Evolutionary conservation across 2,329 filamentous ascomycete genomes (phyloP), one percentile per base, ranked within the genome.

Genomic region (Apiospora hydei): DNA sequence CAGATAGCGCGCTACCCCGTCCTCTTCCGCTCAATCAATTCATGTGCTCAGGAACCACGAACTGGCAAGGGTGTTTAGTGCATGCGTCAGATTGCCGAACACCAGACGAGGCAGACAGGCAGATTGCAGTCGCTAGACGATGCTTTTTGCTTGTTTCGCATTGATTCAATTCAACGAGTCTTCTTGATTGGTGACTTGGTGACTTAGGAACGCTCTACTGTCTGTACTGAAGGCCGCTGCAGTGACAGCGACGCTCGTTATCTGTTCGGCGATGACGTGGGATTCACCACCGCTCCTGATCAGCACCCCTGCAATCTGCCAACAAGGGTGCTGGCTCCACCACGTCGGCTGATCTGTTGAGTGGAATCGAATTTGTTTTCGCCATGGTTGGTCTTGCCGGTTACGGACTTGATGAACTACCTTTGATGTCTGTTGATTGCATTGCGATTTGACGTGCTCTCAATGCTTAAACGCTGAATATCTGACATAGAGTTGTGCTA

Each of bases 261-360:
- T 34, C 57, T 11, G 30, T 64, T 64, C 41, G 47, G 68, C 68
- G 44, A 69, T 69, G 68, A 69, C 68, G 68, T 69, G 46, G 46
- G 68, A 47, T 16, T 24, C 43, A 30, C 43, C 68, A 69, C 46
- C 47, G 49, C 61, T 61, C 30, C 57, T 64, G 57, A 64, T 64
- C 57, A 41, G 57, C 57, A 64, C 57, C 57, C 57, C 71, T 74
- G 72, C 67, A 70, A 51, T 68, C 67, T 41, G 11, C 21, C 3
- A 4, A 64, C 57, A 21, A 64, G 57, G 57, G 34, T 64, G 34
- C 57, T 21, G 57, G 34, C 57, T 41, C 57, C 57, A 64, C 57
- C 57, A 41, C 5, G 30, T 64, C 57, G 34, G 57, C 34, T 64
- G 57, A 64, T 61, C 53, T 61, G 53, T 21, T 61, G 53, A 41